phyloP scores from a whole-genome alignment of 139 green algal species.

The Tetradesmus lagerheimii region DNA sequence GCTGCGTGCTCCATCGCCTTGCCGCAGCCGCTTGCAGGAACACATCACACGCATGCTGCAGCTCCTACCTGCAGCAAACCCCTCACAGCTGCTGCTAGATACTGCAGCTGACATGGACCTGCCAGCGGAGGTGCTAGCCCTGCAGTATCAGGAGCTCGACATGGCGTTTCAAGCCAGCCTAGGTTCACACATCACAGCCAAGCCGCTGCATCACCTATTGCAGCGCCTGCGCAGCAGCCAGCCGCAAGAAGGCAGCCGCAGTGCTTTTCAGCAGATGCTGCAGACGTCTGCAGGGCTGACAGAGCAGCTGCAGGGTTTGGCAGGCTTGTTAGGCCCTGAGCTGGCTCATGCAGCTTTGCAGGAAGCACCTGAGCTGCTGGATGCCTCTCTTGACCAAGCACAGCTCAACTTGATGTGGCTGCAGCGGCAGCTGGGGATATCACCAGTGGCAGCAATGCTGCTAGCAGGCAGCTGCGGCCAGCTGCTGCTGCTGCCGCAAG shows the following conservation, averaged over 20 bases:
- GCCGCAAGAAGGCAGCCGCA: neutral
- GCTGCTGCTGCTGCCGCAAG: slow-evolving; percentile 26
- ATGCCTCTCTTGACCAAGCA: neutral
- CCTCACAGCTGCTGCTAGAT: slow-evolving; percentile 34
- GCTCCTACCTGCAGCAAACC: neutral
- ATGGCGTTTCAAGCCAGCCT: neutral
- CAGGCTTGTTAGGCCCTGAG: slow-evolving; percentile 19
- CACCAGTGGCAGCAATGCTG: slow-evolving; percentile 34
- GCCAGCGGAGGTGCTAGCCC: slow-evolving; percentile 24
- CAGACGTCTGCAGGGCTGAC: neutral
- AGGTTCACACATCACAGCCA: neutral
- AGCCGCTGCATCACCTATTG: slow-evolving; percentile 5
- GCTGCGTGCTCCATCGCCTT: neutral
- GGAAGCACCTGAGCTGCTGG: slow-evolving; percentile 20
- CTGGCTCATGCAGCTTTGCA: slow-evolving; percentile 14
- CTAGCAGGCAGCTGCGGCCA: neutral
- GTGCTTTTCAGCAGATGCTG: neutral
- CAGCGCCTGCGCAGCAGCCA: slow-evolving; percentile 17
- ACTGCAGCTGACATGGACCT: slow-evolving; percentile 28
- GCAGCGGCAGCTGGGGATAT: slow-evolving; percentile 15
- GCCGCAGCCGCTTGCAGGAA: slow-evolving; percentile 1
- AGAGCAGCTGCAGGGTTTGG: neutral
- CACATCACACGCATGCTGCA: neutral
- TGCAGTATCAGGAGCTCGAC: slow-evolving; percentile 30
- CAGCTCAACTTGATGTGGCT: slow-evolving; percentile 1